Evolutionary conservation across 2,329 filamentous ascomycete genomes (phyloP).

Genomic region (Trichoderma atrobrunneum): DNA sequence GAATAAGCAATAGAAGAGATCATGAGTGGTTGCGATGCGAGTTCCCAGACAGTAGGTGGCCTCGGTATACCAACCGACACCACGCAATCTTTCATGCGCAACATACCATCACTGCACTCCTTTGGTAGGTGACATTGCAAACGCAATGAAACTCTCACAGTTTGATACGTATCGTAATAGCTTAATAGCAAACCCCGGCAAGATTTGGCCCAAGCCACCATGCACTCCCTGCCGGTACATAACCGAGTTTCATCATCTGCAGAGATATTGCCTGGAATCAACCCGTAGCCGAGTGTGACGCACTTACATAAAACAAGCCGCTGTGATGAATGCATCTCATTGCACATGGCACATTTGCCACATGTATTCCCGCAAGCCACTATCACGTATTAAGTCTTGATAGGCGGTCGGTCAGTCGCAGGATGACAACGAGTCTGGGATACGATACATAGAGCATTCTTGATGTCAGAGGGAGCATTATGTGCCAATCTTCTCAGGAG

Average conservation of each 20-base stretch:
- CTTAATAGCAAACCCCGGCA: not conserved
- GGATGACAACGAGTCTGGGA: not conserved
- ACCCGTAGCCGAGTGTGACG: not conserved
- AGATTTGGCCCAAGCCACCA: not conserved
- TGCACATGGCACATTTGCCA: not conserved
- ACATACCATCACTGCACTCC: not conserved
- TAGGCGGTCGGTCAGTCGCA: not conserved
- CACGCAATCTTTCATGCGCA: not conserved
- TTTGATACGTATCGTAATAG: not conserved
- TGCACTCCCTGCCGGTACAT: not conserved
- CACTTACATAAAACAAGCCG: not conserved
- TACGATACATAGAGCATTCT: not conserved
- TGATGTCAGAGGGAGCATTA: not conserved
- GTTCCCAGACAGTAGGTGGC: not conserved
- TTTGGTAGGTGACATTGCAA: not conserved
- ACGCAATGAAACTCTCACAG: not conserved
- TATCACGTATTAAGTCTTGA: not conserved
- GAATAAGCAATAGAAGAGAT: not conserved
- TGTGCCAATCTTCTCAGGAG: not conserved
- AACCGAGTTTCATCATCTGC: not conserved
- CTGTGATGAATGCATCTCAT: not conserved
- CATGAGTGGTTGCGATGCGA: not conserved
- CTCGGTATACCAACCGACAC: not conserved
- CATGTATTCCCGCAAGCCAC: not conserved
- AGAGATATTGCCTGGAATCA: not conserved